These are phyloP conservation scores for Capsicum rhomboideum DNA, from an alignment of 257 asterid species.

Conservation along the genomic window DNA sequence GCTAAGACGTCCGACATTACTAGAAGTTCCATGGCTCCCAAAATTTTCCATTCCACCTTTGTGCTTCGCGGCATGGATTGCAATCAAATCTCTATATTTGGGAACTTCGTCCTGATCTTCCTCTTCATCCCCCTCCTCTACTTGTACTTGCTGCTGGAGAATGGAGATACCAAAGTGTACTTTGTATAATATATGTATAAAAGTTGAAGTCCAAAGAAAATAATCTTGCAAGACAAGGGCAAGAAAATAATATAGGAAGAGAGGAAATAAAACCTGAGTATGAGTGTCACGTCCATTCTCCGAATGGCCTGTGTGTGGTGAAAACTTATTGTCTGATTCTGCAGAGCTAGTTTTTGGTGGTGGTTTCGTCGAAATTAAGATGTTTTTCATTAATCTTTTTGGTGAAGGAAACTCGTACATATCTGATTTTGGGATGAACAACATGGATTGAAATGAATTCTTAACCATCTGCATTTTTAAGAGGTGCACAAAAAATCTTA, in stretches of 20 bases:
- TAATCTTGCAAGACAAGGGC: neutral
- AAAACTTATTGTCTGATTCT: neutral
- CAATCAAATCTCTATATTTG: slow-evolving; percentile 14
- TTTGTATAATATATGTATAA: neutral
- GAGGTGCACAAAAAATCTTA: neutral
- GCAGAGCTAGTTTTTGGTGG: neutral
- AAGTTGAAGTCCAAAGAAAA: too few relatives aligned
- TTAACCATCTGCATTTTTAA: slow-evolving; percentile 13
- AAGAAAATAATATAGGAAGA: neutral
- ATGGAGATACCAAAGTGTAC: neutral
- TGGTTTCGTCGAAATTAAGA: slow-evolving; percentile 17
- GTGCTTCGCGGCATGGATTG: slow-evolving; percentile 21
- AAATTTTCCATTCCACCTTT: slow-evolving; percentile 6
- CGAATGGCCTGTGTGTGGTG: neutral
- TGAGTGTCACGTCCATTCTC: neutral
- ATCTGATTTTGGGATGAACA: slow-evolving; percentile 13
- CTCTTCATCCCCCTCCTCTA: slow-evolving; percentile 1
- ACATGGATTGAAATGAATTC: slow-evolving; percentile 3
- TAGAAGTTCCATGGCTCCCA: neutral
- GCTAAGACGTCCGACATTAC: slow-evolving; percentile 23
- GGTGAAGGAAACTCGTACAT: slow-evolving; percentile 13
- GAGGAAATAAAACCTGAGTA: neutral
- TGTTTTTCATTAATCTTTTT: neutral
- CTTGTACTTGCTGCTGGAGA: neutral
- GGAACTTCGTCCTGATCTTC: neutral